A percentile compares a stretch with the other conserved stretches of the same genome.
Conservation (phyloP, 768 basidiomycete genomes). For the Solioccasus polychromus region DNA sequence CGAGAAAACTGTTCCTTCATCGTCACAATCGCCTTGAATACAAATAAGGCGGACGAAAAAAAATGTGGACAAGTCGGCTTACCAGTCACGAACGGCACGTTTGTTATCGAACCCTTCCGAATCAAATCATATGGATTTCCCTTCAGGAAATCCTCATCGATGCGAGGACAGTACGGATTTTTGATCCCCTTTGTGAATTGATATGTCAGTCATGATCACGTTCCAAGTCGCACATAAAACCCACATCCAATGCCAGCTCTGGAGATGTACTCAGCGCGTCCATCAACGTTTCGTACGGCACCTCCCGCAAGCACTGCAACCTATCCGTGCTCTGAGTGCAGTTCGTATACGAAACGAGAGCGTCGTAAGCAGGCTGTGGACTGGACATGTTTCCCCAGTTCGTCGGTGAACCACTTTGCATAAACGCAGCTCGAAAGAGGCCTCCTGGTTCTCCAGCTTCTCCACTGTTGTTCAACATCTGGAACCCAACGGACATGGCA, state of each 20-base stretch:
- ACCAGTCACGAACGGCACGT: conserved; percentile 11
- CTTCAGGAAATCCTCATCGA: conserved; percentile 39
- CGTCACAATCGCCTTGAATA: conserved; percentile 35
- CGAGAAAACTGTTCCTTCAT: conserved; percentile 45
- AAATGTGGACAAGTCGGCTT: background rate
- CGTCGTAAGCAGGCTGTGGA: conserved; percentile 28
- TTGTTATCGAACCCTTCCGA: conserved; percentile 33
- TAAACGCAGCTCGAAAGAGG: conserved; percentile 29
- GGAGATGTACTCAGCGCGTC: conserved; percentile 34
- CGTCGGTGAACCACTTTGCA: conserved; percentile 42
- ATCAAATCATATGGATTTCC: conserved; percentile 32
- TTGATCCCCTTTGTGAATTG: too few relatives aligned
- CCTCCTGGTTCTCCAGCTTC: conserved; percentile 18
- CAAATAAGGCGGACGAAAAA: background rate
- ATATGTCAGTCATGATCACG: background rate
- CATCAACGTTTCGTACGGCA: conserved; percentile 30
- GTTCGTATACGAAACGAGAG: conserved; percentile 26
- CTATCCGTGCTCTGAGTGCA: conserved; percentile 29
- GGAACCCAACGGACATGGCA: conserved; percentile 32
- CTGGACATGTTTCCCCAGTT: conserved; percentile 15
- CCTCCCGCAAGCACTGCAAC: conserved; percentile 34
- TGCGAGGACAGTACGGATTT: conserved; percentile 36
- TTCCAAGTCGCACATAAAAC: too few relatives aligned
- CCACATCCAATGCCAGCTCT: conserved; percentile 28
- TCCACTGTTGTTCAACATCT: conserved; percentile 27